Conservation (phyloP, 371 early-diverging fungal genomes). For the Parasitella parasitica region DNA sequence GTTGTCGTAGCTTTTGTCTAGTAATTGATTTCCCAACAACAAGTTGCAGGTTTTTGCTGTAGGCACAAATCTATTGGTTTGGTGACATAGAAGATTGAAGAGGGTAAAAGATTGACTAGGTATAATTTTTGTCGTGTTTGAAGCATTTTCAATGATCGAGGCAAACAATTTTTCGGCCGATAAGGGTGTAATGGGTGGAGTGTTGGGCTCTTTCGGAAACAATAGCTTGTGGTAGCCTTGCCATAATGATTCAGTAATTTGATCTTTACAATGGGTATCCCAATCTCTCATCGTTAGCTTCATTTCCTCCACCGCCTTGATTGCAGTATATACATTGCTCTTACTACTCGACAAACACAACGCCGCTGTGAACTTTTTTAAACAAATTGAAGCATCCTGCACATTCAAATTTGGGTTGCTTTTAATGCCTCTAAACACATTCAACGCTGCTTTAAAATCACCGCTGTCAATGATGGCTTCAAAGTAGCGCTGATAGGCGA, state of each 20-base stretch:
- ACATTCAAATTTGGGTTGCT: background rate
- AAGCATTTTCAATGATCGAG: background rate
- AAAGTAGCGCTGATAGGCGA: conserved; percentile 17
- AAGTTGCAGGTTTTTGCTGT: conserved; percentile 10
- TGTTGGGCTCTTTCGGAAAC: background rate
- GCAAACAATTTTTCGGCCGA: background rate
- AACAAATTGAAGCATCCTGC: conserved; percentile 6
- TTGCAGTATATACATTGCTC: background rate
- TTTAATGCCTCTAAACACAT: conserved; percentile 1
- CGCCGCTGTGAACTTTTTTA: conserved; percentile 3
- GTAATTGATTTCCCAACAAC: conserved; percentile 2
- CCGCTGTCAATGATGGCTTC: conserved; percentile 20
- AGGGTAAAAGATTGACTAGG: background rate
- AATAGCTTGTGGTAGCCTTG: background rate
- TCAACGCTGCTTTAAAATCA: conserved; percentile 2
- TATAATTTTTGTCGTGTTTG: background rate
- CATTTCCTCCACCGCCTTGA: conserved; percentile 7
- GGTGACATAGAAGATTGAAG: background rate
- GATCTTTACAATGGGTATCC: background rate
- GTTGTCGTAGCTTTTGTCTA: background rate
- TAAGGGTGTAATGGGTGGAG: background rate
- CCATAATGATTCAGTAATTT: conserved; percentile 7
- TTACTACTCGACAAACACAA: background rate
- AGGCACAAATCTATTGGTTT: background rate
- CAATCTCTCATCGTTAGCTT: background rate